These are phyloP conservation scores for Grosmannia serpens DNA, from an alignment of 2,329 filamentous ascomycete genomes.

Conservation along the genomic window DNA sequence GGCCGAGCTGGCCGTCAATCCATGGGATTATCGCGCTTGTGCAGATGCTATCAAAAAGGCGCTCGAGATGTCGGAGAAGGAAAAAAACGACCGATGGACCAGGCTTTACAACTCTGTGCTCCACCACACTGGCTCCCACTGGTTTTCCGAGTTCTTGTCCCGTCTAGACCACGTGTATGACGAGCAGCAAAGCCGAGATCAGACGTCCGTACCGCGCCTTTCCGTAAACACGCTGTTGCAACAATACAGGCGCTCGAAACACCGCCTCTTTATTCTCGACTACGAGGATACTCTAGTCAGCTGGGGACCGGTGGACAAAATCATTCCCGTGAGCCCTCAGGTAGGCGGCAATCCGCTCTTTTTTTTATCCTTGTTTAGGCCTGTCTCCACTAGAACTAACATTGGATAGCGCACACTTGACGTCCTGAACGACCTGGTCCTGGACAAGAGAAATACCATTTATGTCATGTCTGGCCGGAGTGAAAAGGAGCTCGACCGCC, in stretches of 20 bases:
- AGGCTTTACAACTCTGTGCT: constrained; percentile 63
- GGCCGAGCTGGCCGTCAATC: constrained; percentile 77
- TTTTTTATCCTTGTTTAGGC: too few species aligned
- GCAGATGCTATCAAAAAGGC: constrained; percentile 76
- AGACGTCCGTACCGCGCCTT: constrained; percentile 75
- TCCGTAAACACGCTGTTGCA: constrained; percentile 53
- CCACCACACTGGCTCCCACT: constrained; percentile 72
- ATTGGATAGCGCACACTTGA: constrained; percentile 60
- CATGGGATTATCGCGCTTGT: constrained; percentile 87
- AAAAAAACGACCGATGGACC: constrained; percentile 65
- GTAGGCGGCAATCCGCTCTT: constrained; percentile 18
- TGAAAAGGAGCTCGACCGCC: constrained; percentile 74
- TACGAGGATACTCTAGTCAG: constrained; percentile 88
- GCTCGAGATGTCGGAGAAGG: constrained; percentile 64
- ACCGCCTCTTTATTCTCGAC: constrained; percentile 78
- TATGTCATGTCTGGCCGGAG: constrained; percentile 90
- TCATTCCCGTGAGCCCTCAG: constrained; percentile 73
- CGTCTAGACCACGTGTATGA: constrained; percentile 66
- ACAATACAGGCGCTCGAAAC: constrained; percentile 53
- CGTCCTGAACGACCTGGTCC: constrained; percentile 67
- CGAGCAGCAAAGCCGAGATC: constrained; percentile 75
- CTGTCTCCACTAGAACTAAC: not conserved
- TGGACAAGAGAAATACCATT: constrained; percentile 71
- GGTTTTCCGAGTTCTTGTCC: constrained; percentile 66
- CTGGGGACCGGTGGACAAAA: constrained; percentile 73